A percentile compares a stretch with the other conserved stretches of the same genome.
Evolutionary conservation across 1,139 yeast genomes (phyloP).

Genomic region (Lodderomyces pseudojiufengensis): DNA sequence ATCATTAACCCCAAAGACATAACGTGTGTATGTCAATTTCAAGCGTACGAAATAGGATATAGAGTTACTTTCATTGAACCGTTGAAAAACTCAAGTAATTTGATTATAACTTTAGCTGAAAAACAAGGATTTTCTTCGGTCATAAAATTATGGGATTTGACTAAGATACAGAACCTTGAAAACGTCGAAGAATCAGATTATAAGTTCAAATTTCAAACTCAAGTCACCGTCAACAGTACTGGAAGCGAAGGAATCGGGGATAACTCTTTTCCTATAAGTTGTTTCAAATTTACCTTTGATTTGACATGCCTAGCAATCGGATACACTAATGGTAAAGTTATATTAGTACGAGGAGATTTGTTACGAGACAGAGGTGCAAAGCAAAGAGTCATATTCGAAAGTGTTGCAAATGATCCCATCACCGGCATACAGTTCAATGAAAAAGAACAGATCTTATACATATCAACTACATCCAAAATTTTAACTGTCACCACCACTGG

Average conservation of each 20-base stretch:
- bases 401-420: conserved; percentile 58
- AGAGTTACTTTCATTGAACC: conserved; percentile 54
- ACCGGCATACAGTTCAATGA: conserved; percentile 63
- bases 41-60: conserved; percentile 65
- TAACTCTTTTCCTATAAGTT: conserved; percentile 71
- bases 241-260: conserved; percentile 29
- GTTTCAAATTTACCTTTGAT: conserved; percentile 54
- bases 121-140: conserved; percentile 65
- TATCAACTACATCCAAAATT: conserved; percentile 67
- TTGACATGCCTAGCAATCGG: conserved; percentile 75
- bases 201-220: conserved; percentile 13
- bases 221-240: conserved; percentile 7
- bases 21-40: conserved; percentile 45
- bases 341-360: conserved; percentile 83
- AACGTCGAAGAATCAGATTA: conserved; percentile 26
- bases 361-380: conserved; percentile 86
- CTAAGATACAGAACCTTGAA: conserved; percentile 36
- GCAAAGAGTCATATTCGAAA: conserved; percentile 73
- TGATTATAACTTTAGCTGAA: conserved; percentile 71
- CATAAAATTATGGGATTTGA: conserved; percentile 71
- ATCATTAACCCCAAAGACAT: conserved; percentile 34
- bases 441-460: conserved; percentile 44
- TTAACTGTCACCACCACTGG: conserved; percentile 78
- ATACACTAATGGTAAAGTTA: conserved; percentile 81
- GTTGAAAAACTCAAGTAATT: conserved; percentile 36